phyloP scores from a whole-genome alignment of 148 eudicot genomes.

The Chenopodium album region DNA sequence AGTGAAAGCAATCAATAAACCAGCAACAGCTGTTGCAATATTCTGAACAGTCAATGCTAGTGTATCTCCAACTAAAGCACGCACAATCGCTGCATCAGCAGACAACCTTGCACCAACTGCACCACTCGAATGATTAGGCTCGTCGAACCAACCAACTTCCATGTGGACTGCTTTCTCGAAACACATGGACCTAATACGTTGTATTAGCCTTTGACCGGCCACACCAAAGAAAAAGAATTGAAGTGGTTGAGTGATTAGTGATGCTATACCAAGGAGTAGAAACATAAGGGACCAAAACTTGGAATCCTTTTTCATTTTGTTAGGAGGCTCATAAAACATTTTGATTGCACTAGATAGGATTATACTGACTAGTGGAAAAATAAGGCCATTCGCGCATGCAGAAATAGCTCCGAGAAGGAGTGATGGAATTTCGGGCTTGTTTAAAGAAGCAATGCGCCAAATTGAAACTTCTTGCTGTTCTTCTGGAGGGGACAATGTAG shows the following conservation, averaged over 20 bases:
- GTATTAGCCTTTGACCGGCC: slow-evolving; percentile 34
- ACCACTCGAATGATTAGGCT: slow-evolving; percentile 69
- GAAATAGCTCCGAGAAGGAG: slow-evolving; percentile 28
- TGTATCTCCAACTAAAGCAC: slow-evolving; percentile 77
- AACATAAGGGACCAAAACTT: slow-evolving; percentile 33
- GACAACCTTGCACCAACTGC: slow-evolving; percentile 76
- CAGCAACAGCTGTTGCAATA: slow-evolving; percentile 50
- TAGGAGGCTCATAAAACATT: slow-evolving; percentile 30
- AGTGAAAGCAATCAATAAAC: slow-evolving; percentile 59
- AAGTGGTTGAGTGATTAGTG: slow-evolving; percentile 25
- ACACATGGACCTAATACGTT: slow-evolving; percentile 47
- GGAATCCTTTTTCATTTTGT: slow-evolving; percentile 30
- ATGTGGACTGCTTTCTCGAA: slow-evolving; percentile 62
- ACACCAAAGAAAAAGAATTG: slow-evolving; percentile 25
- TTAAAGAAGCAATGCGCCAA: slow-evolving; percentile 29
- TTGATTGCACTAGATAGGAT: slow-evolving; percentile 32
- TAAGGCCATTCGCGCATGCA: slow-evolving; percentile 25
- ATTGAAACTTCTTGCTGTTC: slow-evolving; percentile 33
- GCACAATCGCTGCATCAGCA: slow-evolving; percentile 63
- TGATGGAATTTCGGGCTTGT: slow-evolving; percentile 33
- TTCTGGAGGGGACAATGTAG: slow-evolving; percentile 23
- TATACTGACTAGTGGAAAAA: slow-evolving; percentile 29
- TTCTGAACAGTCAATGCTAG: slow-evolving; percentile 66
- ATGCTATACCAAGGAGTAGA: slow-evolving; percentile 28
- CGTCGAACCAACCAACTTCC: slow-evolving; percentile 85